Evolutionary conservation across 2,329 filamentous ascomycete genomes (phyloP).

Genomic region (Fusarium irregulare): DNA sequence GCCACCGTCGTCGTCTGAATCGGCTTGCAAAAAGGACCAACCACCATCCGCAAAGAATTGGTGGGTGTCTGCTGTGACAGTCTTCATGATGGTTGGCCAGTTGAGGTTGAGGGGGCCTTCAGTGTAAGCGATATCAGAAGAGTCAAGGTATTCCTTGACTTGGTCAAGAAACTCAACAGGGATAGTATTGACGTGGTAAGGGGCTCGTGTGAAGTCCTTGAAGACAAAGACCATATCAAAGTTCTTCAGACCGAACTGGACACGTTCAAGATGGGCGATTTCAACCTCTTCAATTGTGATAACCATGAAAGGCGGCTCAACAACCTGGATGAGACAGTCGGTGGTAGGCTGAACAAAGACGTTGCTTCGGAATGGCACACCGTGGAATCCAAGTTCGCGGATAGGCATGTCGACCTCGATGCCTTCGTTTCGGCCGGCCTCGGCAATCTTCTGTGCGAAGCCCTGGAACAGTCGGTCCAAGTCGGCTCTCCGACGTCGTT

Average conservation of each 20-base stretch:
- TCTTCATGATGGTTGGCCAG: constrained; percentile 99
- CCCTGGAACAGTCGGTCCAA: constrained; percentile 95
- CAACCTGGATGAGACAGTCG: constrained; percentile 95
- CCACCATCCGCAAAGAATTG: constrained; percentile 95
- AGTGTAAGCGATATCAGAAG: constrained; percentile 91
- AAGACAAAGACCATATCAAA: constrained; percentile 99
- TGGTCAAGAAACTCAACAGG: constrained; percentile 94
- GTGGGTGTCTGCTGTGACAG: constrained; percentile 91
- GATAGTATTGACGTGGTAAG: constrained; percentile 97
- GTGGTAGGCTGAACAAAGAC: constrained; percentile 96
- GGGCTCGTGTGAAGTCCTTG: constrained; percentile 93
- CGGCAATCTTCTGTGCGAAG: constrained; percentile 97
- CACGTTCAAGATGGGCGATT: constrained; percentile 93
- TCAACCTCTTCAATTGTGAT: constrained; percentile 96
- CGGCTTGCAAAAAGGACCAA: constrained; percentile 90
- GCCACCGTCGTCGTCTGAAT: constrained; percentile 85
- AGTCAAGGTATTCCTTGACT: constrained; percentile 98
- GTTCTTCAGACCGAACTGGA: constrained; percentile 97
- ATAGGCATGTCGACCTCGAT: constrained; percentile 97
- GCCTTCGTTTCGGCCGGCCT: constrained; percentile 90
- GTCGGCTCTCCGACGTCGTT: constrained; percentile 88
- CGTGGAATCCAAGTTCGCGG: constrained; percentile 94
- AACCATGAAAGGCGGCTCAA: constrained; percentile 96
- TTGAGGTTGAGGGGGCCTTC: constrained; percentile 98
- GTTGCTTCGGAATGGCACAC: constrained; percentile 94